A percentile compares a stretch with the other conserved stretches of the same genome.
Conservation (phyloP, 768 basidiomycete species). For the Hydnum rufescens region DNA sequence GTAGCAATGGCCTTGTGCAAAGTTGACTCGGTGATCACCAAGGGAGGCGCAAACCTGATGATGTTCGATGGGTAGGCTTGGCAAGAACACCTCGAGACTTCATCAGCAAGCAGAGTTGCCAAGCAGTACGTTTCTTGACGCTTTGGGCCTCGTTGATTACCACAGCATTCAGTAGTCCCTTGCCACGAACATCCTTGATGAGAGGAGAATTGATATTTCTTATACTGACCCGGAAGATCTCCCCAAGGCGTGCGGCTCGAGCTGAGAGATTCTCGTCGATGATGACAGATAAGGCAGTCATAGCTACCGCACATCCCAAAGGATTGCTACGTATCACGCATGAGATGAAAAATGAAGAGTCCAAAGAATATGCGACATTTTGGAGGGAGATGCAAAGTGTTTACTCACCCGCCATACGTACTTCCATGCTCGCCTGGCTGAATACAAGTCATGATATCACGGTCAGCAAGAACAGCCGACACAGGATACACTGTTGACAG, state of each 20-base stretch:
- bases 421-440: slow-evolving; percentile 89
- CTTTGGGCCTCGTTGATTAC: slow-evolving; percentile 78
- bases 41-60: slow-evolving; percentile 88
- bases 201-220: slow-evolving; percentile 44
- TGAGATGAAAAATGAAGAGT: background rate
- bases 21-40: slow-evolving; percentile 84
- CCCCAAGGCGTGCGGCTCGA: slow-evolving; percentile 63
- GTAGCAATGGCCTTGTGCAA: slow-evolving; percentile 51
- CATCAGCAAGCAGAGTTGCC: slow-evolving; percentile 86
- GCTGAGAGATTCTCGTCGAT: slow-evolving; percentile 66
- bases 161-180: slow-evolving; percentile 80
- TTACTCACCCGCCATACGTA: slow-evolving; percentile 76
- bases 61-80: slow-evolving; percentile 90
- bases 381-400: background rate
- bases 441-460: slow-evolving; percentile 88
- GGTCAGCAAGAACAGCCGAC: slow-evolving; percentile 79
- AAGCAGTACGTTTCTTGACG: slow-evolving; percentile 61
- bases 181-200: slow-evolving; percentile 61
- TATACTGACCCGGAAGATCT: slow-evolving; percentile 53
- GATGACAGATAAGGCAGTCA: slow-evolving; percentile 82
- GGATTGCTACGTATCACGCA: slow-evolving; percentile 43
- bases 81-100: slow-evolving; percentile 84
- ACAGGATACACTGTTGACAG: slow-evolving; percentile 66
- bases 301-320: slow-evolving; percentile 87
- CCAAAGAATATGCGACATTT: too few species aligned